These are phyloP conservation scores for Amniculicola lignicola DNA, from an alignment of 495 filamentous ascomycete species.

Conservation along the genomic window DNA sequence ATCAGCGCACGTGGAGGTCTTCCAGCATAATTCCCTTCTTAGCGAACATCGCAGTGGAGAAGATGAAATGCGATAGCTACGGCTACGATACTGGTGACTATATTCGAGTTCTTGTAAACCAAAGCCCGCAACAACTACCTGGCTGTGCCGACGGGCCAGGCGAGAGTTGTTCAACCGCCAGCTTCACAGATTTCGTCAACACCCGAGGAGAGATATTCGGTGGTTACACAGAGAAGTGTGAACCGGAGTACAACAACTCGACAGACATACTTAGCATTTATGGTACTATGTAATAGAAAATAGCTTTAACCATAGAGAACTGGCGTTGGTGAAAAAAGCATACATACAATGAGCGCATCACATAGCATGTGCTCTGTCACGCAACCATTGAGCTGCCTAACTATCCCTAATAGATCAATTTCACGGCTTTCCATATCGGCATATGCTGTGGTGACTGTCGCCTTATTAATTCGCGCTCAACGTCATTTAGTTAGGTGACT, in stretches of 20 bases:
- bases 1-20: conserved; percentile 48
- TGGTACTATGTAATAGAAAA: conserved; percentile 8
- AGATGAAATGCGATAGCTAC: conserved; percentile 41
- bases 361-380: too few relatives aligned
- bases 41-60: conserved; percentile 47
- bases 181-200: conserved; percentile 18
- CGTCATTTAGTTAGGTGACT: background rate
- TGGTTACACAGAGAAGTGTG: conserved; percentile 31
- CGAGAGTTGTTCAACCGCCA: conserved; percentile 32
- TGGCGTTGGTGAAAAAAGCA: too few relatives aligned
- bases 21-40: conserved; percentile 47
- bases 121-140: conserved; percentile 33
- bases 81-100: conserved; percentile 23
- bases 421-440: too few relatives aligned
- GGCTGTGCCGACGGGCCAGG: conserved; percentile 34
- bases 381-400: too few relatives aligned
- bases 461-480: conserved; percentile 2
- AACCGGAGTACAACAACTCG: conserved; percentile 35
- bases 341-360: too few relatives aligned
- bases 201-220: conserved; percentile 30
- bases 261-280: conserved; percentile 37
- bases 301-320: too few relatives aligned
- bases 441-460: too few relatives aligned
- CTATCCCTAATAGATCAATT: too few relatives aligned
- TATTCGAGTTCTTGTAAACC: conserved; percentile 36